phyloP scores from a whole-genome alignment of 495 filamentous ascomycete genomes.

The Penicillium alfredii region DNA sequence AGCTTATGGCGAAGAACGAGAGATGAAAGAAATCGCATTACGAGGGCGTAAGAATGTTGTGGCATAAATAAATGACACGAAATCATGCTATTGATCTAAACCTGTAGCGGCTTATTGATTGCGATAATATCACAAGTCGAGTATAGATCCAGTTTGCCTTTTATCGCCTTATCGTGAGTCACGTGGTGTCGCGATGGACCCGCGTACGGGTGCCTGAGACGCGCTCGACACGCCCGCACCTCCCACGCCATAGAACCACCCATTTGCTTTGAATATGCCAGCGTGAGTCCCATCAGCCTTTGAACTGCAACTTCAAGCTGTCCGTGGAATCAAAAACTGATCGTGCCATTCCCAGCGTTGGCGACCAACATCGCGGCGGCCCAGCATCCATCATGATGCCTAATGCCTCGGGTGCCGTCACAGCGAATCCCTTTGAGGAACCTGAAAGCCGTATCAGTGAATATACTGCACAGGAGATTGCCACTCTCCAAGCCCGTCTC shows the following conservation, averaged over 20 bases:
- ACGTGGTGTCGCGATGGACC: constrained; percentile 39
- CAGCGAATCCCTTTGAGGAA: constrained; percentile 75
- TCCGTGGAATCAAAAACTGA: constrained; percentile 19
- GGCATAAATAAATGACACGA: too few species aligned
- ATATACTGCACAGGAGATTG: constrained; percentile 86
- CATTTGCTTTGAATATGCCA: constrained; percentile 37
- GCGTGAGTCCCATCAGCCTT: constrained; percentile 29
- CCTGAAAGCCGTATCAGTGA: constrained; percentile 57
- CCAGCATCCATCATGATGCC: constrained; percentile 36
- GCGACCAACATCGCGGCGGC: constrained; percentile 64
- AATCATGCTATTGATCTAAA: too few species aligned
- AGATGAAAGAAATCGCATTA: constrained; percentile 3
- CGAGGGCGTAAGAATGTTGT: too few species aligned
- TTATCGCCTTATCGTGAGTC: too few species aligned
- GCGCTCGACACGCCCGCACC: constrained; percentile 19
- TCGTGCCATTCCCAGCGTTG: constrained; percentile 50
- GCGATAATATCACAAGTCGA: background rate
- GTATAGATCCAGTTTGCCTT: too few species aligned
- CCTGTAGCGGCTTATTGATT: too few species aligned
- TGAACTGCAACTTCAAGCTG: background rate
- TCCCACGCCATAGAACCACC: constrained; percentile 1
- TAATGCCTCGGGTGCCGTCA: constrained; percentile 23
- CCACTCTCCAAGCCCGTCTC: constrained; percentile 76
- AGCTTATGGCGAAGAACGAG: constrained; percentile 6
- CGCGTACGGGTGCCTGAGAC: constrained; percentile 24